phyloP scores from a whole-genome alignment of 2,329 filamentous ascomycete genomes.

The Cladophialophora bantiana region DNA sequence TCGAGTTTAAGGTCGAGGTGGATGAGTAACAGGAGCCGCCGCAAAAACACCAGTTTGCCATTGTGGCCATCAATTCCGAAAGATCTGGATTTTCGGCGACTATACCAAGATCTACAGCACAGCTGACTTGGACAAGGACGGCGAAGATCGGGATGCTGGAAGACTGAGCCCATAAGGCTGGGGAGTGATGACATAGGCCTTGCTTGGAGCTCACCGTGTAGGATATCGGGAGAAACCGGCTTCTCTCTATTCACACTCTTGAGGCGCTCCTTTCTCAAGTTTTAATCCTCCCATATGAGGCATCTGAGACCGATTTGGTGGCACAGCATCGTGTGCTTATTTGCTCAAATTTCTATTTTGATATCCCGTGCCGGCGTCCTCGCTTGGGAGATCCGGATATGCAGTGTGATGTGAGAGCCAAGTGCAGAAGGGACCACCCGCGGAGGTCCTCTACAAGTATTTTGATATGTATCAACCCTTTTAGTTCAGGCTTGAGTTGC shows the following conservation, averaged over 20 bases:
- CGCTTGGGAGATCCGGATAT: slow-evolving; percentile 20
- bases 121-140: slow-evolving; percentile 17
- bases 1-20: background rate
- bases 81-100: slow-evolving; percentile 13
- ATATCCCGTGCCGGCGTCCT: background rate
- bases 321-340: background rate
- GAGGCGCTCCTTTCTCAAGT: slow-evolving; percentile 14
- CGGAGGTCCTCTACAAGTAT: background rate
- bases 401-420: slow-evolving; percentile 10
- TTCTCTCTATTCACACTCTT: background rate
- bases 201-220: slow-evolving; percentile 5
- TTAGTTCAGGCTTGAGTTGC: background rate
- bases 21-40: background rate
- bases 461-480: slow-evolving; percentile 6
- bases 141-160: slow-evolving; percentile 17
- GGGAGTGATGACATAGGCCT: background rate
- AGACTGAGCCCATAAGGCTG: slow-evolving; percentile 21
- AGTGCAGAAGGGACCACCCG: background rate
- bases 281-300: slow-evolving; percentile 8
- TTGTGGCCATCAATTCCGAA: background rate
- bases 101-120: slow-evolving; percentile 9
- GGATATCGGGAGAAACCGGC: slow-evolving; percentile 26
- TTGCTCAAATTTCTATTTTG: slow-evolving; percentile 6
- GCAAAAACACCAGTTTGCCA: background rate
- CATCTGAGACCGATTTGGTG: slow-evolving; percentile 12